A percentile compares a stretch with the other conserved stretches of the same genome.
phyloP scores from a whole-genome alignment of 495 filamentous ascomycete species.

The Aspergillus bridgeri region DNA sequence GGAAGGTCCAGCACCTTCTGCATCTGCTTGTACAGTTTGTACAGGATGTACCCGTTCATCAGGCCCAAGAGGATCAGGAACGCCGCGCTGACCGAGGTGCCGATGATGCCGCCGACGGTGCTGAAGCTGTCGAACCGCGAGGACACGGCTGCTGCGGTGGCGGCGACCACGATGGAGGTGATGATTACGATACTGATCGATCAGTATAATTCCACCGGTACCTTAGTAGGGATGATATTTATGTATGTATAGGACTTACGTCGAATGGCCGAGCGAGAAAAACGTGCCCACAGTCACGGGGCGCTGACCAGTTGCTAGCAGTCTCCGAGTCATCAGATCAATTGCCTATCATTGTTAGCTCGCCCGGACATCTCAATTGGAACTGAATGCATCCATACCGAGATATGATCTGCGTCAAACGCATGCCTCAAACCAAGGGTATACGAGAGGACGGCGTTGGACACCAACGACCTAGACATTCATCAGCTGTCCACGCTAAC shows the following conservation, averaged over 20 bases:
- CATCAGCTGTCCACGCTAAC: too few relatives aligned
- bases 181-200: constrained; percentile 71
- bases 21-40: constrained; percentile 66
- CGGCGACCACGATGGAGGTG: constrained; percentile 88
- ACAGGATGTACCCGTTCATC: constrained; percentile 82
- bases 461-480: constrained; percentile 57
- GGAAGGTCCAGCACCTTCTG: constrained; percentile 51
- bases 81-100: constrained; percentile 72
- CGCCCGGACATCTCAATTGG: too few relatives aligned
- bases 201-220: neutral
- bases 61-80: constrained; percentile 81
- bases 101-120: constrained; percentile 79
- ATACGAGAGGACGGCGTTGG: constrained; percentile 79
- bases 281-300: constrained; percentile 96
- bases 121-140: constrained; percentile 75
- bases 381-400: constrained; percentile 35
- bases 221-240: neutral
- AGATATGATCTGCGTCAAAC: constrained; percentile 94
- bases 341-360: constrained; percentile 59
- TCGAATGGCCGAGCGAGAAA: constrained; percentile 91
- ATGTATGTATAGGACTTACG: constrained; percentile 40
- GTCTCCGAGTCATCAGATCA: constrained; percentile 87
- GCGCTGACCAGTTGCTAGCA: constrained; percentile 81
- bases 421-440: constrained; percentile 91
- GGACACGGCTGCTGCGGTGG: constrained; percentile 77